Percentiles rank a stretch among this genome's conserved stretches.
Evolutionary conservation across 139 green algal genomes (phyloP).

Genomic region (Chlamydomonas applanata): DNA sequence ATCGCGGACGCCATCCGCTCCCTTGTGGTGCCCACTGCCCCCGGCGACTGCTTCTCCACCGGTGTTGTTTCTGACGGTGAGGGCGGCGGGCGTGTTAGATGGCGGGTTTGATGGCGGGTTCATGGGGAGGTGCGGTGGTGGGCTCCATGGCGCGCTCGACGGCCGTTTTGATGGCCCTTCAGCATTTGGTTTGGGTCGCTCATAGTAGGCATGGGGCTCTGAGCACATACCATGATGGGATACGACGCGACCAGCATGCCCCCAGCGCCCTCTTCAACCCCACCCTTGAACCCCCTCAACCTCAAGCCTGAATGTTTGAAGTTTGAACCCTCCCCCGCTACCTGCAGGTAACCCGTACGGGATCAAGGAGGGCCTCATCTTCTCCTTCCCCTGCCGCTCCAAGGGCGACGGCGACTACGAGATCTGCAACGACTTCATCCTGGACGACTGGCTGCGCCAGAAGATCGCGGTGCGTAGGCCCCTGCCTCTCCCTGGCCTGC

Average conservation of each 20-base stretch:
- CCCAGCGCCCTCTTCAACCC: too few species aligned
- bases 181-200: too few species aligned
- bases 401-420: constrained; percentile 88
- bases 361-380: constrained; percentile 82
- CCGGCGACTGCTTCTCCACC: constrained; percentile 88
- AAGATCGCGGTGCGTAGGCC: constrained; percentile 26
- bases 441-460: constrained; percentile 75
- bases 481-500: too few species aligned
- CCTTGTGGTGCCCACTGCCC: constrained; percentile 76
- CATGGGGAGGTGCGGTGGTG: not conserved
- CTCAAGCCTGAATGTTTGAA: not conserved
- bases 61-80: constrained; percentile 70
- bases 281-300: too few species aligned
- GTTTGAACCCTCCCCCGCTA: not conserved
- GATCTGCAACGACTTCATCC: constrained; percentile 74
- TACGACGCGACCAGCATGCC: too few species aligned
- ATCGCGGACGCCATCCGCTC: constrained; percentile 83
- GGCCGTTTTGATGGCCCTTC: too few species aligned
- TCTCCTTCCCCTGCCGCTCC: constrained; percentile 81
- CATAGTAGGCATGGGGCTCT: too few species aligned
- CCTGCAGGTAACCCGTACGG: constrained; percentile 83
- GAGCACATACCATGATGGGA: too few species aligned
- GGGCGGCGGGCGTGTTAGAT: not conserved
- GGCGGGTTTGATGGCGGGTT: not conserved
- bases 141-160: too few species aligned